Evolutionary conservation across 2,329 filamentous ascomycete species (phyloP).

Genomic region (Macrophomina phaseolina): DNA sequence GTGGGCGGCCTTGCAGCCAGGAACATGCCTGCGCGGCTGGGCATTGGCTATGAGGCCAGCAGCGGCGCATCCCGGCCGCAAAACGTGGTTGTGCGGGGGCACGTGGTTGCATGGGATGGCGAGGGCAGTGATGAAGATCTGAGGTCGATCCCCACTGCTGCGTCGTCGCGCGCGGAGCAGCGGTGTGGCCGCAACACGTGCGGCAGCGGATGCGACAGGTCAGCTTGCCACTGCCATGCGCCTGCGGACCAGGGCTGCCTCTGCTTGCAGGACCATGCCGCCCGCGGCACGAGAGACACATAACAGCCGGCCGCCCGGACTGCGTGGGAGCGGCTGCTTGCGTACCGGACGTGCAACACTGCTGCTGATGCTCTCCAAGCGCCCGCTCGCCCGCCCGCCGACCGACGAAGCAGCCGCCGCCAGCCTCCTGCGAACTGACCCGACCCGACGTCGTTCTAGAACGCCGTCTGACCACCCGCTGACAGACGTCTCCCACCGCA

Average conservation of each 20-base stretch:
- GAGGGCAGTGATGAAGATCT: slow-evolving; percentile 27
- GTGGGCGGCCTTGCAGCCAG: slow-evolving; percentile 23
- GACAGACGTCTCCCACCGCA: neutral
- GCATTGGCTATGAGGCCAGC: slow-evolving; percentile 16
- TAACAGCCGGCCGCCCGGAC: slow-evolving; percentile 10
- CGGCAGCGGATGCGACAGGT: slow-evolving; percentile 19
- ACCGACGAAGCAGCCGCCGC: neutral
- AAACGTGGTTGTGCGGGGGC: slow-evolving; percentile 28
- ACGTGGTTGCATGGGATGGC: slow-evolving; percentile 25
- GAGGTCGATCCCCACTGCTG: slow-evolving; percentile 24
- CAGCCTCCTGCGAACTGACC: slow-evolving; percentile 3
- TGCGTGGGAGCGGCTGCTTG: slow-evolving; percentile 3
- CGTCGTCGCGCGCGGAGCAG: slow-evolving; percentile 9
- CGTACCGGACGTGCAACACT: neutral
- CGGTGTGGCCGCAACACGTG: slow-evolving; percentile 22
- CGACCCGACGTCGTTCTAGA: slow-evolving; percentile 16
- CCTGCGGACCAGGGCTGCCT: neutral
- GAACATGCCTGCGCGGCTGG: slow-evolving; percentile 23
- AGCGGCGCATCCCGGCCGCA: slow-evolving; percentile 26
- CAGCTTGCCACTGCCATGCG: slow-evolving; percentile 15
- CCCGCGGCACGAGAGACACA: slow-evolving; percentile 15
- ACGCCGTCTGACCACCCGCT: slow-evolving; percentile 7
- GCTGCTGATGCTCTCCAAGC: neutral
- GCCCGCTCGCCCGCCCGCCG: neutral
- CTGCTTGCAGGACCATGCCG: slow-evolving; percentile 1